phyloP scores from a whole-genome alignment of 2,329 filamentous ascomycete genomes.

The Cladosporium sphaerospermum region DNA sequence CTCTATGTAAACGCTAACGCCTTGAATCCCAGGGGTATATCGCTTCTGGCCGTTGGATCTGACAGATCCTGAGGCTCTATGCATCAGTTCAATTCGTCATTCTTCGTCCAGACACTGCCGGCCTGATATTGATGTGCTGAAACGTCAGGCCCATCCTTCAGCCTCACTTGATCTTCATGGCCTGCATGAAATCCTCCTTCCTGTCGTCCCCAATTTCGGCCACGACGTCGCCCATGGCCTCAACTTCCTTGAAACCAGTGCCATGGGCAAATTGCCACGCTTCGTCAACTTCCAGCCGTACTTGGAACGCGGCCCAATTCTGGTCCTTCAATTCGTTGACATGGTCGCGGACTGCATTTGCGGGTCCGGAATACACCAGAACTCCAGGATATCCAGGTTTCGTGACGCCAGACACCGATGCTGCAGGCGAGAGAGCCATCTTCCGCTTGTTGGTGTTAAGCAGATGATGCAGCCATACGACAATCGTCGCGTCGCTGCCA shows the following conservation, averaged over 20 bases:
- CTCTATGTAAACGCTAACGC: too few species aligned
- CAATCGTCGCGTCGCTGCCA: slow-evolving; percentile 27
- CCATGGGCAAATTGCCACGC: slow-evolving; percentile 37
- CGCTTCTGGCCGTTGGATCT: not conserved
- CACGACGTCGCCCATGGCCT: slow-evolving; percentile 41
- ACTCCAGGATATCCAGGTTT: slow-evolving; percentile 44
- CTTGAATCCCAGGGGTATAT: slow-evolving; percentile 3
- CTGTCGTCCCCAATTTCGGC: slow-evolving; percentile 28
- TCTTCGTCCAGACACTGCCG: not conserved
- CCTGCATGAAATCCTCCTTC: slow-evolving; percentile 27
- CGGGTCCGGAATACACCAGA: slow-evolving; percentile 38
- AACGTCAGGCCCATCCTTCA: not conserved
- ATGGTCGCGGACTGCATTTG: slow-evolving; percentile 34
- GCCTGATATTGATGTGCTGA: not conserved
- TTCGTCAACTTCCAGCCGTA: slow-evolving; percentile 35
- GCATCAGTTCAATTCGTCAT: not conserved
- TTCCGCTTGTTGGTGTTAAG: slow-evolving; percentile 43
- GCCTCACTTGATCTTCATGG: slow-evolving; percentile 30
- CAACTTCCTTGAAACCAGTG: slow-evolving; percentile 36
- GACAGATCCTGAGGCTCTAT: not conserved
- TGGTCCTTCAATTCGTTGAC: slow-evolving; percentile 37
- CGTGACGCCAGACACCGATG: slow-evolving; percentile 35
- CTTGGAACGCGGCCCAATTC: slow-evolving; percentile 44
- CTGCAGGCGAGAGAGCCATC: slow-evolving; percentile 33
- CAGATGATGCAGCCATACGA: slow-evolving; percentile 43